A percentile compares a stretch with the other conserved stretches of the same genome.
Conservation (phyloP, 208 protist species). For the Herpetomonas samuelpessoai region DNA sequence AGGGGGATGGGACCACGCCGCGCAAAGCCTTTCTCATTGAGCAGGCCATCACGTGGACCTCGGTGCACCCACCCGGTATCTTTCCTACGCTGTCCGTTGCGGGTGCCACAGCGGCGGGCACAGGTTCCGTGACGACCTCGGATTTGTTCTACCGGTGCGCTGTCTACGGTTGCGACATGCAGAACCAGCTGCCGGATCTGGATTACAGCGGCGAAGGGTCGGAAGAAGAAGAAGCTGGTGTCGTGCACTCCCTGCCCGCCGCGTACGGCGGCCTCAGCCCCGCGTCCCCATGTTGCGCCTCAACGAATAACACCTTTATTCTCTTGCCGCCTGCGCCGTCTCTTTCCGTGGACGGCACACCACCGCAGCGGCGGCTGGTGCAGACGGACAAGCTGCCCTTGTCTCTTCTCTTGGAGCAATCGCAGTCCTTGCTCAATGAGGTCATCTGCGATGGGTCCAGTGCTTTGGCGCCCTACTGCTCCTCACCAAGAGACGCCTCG, state of each 20-base stretch:
- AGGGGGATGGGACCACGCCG: background rate
- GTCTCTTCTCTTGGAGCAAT: constrained; percentile 8
- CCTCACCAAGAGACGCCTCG: background rate
- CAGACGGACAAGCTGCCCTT: constrained; percentile 32
- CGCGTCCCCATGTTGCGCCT: constrained; percentile 27
- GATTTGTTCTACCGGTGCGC: constrained; percentile 13
- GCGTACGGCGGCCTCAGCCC: constrained; percentile 32
- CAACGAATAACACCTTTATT: constrained; percentile 42
- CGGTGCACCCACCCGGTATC: constrained; percentile 25
- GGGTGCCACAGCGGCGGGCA: background rate
- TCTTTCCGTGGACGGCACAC: background rate
- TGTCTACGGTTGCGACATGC: constrained; percentile 27
- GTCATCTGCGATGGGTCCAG: background rate
- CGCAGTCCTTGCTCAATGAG: constrained; percentile 2
- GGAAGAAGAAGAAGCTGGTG: background rate
- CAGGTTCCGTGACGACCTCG: background rate
- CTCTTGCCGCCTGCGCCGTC: constrained; percentile 17
- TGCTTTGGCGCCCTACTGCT: background rate
- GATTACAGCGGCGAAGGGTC: background rate
- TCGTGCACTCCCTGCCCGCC: background rate
- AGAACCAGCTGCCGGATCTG: constrained; percentile 2
- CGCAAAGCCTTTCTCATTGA: background rate
- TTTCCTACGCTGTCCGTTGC: background rate
- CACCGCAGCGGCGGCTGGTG: constrained; percentile 12
- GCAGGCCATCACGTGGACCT: constrained; percentile 34